Evolutionary conservation across 345 rosid genomes (phyloP), one percentile per base, ranked within the genome.

Genomic region (Geranium rotundifolium): DNA sequence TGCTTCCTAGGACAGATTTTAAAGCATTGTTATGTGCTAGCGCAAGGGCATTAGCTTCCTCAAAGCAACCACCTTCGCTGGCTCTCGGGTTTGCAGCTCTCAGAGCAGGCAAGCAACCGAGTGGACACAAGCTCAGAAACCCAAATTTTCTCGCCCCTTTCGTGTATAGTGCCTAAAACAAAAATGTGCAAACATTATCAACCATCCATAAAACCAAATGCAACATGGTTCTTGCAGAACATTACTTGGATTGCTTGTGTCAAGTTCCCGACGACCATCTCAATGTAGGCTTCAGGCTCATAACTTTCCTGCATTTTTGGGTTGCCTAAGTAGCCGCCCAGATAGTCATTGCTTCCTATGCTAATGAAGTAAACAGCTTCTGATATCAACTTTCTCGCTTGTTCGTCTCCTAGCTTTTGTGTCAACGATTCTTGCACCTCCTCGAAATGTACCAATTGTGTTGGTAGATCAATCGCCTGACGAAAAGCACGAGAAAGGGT

Each of bases 281-380:
- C 76, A 57, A 77, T 66, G 30, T 69, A 84, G 1, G 54, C 60
- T 60, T 79, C 77, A 9, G 80, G 81, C 9, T 19, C 39, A 59
- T 75, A 74, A 7, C 17, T 29, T 64, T 75, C 73, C 58, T 72
- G 80, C 77, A 68, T 71, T 62, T 65, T 60, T 12, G 78, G 80
- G 52, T 72, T 72, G 0, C 69, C 75, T 0, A 81, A 13, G 59
- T 81, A 81, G 29, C 85, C 85, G 6, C 65, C 82, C 70, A 81
- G 17, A 50, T 84, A 81, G 65, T 84, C 84, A 54, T 79, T 81
- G 72, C 85, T 77, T 69, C 81, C 84, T 14, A 75, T 69, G 68
- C 85, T 79, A 12, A 81, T 66, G 74, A 84, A 79, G 61, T 81
- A 84, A 56, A 84, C 84, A 13, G 84, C 85, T 64, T 74, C 85